Base-by-base conservation (phyloP, 192 early-diverging fungal species). In the Diversispora eburnea region DNA sequence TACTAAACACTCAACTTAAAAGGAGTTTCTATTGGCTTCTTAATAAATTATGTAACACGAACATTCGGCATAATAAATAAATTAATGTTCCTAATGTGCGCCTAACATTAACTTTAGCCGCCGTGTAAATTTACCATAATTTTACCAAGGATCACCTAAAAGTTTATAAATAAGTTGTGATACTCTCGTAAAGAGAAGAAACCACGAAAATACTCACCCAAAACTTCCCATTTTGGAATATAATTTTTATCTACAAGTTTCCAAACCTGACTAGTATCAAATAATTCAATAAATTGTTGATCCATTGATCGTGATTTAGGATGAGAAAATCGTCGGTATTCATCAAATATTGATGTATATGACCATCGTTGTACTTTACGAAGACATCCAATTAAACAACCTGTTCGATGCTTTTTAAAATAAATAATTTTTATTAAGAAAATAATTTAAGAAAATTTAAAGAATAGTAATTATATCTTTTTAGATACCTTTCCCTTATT, bases 271-370 rank as follows among this genome's bases (percentile, higher is more conserved):
- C 83, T 76, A 9, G 87, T 75, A 63, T 93, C 90, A 77, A 90
- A 93, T 51, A 93, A 81, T 67, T 93, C 92, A 56, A 93, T 93
- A 72, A 92, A 94, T 71, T 93, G 93, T 73, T 93, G 91, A 65
- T 94, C 93, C 89, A 93, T 91, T 3, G 91, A 88, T 15, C 93
- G 77, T 0, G 91, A 89, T 72, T 94, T 94, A 7, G 93, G 91
- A 58, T 89, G 87, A 33, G 96, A 91, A 72, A 95, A 99, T 19
- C 93, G 79, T 49, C 95, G 86, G 78, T 99, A 99, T 77, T 99
- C 97, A 76, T 97, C 95, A 88, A 98, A 99, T 42, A 96, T 97
- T n/a, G 92, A 91, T 0, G 96, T 95, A 68, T 94, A 88, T 1
- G 91, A 90, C 97, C 97, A 99, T 63, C 93, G 88, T 70, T 96